A percentile compares a stretch with the other conserved stretches of the same genome.
Conservation (phyloP, 2,329 filamentous ascomycete species). For the Cordyceps cateniannulata region DNA sequence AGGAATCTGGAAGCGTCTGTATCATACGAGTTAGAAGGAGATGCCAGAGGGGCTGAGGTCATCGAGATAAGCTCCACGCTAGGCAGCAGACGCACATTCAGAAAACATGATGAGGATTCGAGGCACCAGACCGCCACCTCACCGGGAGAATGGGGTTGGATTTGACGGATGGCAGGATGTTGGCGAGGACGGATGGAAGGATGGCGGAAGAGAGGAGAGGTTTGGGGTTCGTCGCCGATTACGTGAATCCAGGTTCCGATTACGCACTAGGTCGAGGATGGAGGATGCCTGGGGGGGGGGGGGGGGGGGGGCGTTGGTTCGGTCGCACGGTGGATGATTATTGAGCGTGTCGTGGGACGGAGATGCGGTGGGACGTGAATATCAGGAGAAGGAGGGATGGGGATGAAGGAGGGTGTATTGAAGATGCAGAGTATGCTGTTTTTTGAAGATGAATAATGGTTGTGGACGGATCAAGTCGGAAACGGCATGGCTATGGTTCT, state of each 20-base stretch:
- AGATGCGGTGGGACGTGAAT: neutral
- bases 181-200: neutral
- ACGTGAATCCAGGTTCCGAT: conserved; percentile 6
- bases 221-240: neutral
- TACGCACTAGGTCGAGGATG: neutral
- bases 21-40: conserved; percentile 15
- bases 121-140: conserved; percentile 7
- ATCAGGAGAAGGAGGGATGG: no score
- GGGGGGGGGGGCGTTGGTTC: no score
- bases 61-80: neutral
- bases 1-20: conserved; percentile 94
- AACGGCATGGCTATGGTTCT: neutral
- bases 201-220: neutral
- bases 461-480: neutral
- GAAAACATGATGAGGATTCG: conserved; percentile 44
- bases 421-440: neutral
- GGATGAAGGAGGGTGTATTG: neutral
- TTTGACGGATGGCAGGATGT: neutral
- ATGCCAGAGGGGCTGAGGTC: neutral
- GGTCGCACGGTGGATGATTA: neutral
- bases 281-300: neutral
- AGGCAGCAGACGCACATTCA: conserved; percentile 62
- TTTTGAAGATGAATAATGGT: neutral
- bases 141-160: conserved; percentile 2
- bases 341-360: neutral